Conservation (phyloP, 441 rosid species). For the Manihot esculenta region DNA sequence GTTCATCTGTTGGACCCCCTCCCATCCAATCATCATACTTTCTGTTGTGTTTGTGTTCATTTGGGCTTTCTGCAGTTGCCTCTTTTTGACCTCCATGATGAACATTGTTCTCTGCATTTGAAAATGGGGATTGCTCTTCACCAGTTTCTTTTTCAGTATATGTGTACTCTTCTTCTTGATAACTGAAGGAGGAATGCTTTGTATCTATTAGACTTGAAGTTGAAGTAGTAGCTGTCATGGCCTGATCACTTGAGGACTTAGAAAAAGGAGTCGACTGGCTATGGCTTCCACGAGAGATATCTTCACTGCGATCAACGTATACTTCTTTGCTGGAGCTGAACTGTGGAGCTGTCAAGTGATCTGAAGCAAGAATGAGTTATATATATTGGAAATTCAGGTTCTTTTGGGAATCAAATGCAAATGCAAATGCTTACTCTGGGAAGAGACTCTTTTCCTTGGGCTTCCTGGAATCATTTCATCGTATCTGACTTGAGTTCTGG, state of each 20-base stretch:
- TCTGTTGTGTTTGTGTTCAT: conserved; percentile 23
- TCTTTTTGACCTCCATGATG: conserved; percentile 20
- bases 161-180: conserved; percentile 30
- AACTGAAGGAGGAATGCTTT: conserved; percentile 16
- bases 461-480: conserved; percentile 55
- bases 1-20: conserved; percentile 24
- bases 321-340: conserved; percentile 20
- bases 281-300: neutral
- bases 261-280: neutral
- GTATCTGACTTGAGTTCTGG: conserved; percentile 26
- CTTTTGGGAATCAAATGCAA: conserved; percentile 4
- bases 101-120: neutral
- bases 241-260: conserved; percentile 28
- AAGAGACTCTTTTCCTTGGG: conserved; percentile 12
- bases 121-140: conserved; percentile 28
- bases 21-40: conserved; percentile 31
- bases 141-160: conserved; percentile 30
- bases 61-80: conserved; percentile 19
- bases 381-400: neutral
- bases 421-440: too few relatives aligned
- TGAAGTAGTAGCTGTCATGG: conserved; percentile 18
- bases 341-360: conserved; percentile 5
- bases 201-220: conserved; percentile 23
- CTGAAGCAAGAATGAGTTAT: conserved; percentile 23
- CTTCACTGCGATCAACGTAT: conserved; percentile 24